Evolutionary conservation across 495 filamentous ascomycete species (phyloP).

Genomic region (Aspergillus coremiiformis): DNA sequence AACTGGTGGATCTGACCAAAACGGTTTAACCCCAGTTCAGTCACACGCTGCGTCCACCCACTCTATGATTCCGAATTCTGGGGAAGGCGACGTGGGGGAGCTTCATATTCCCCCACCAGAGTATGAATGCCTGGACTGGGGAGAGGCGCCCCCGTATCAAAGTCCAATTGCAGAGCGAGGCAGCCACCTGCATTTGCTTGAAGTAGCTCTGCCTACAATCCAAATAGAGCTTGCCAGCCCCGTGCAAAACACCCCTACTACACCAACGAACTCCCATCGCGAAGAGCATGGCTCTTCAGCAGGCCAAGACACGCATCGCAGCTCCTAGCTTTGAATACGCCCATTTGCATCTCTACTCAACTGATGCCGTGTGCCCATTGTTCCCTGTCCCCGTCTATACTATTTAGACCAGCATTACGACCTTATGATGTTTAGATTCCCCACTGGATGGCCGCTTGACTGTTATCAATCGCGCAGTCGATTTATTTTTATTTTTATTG

Average conservation of each 20-base stretch:
- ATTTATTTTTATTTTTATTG: background rate
- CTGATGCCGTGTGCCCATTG: background rate
- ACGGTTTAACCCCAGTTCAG: slow-evolving; percentile 20
- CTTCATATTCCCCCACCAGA: slow-evolving; percentile 36
- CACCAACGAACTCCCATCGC: slow-evolving; percentile 16
- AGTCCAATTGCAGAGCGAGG: slow-evolving; percentile 22
- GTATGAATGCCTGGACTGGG: slow-evolving; percentile 43
- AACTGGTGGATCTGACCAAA: slow-evolving; percentile 22
- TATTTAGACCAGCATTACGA: background rate
- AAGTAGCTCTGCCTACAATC: slow-evolving; percentile 31
- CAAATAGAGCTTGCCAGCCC: slow-evolving; percentile 36
- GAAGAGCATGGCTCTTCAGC: background rate
- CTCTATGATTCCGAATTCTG: slow-evolving; percentile 17
- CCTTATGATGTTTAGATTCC: background rate
- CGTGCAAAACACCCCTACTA: slow-evolving; percentile 23
- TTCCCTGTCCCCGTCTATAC: too few species aligned
- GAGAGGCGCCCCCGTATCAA: slow-evolving; percentile 41
- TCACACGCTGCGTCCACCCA: slow-evolving; percentile 20
- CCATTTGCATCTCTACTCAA: background rate
- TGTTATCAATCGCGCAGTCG: background rate
- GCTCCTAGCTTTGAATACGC: background rate
- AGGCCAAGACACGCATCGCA: background rate
- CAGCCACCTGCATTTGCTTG: slow-evolving; percentile 13
- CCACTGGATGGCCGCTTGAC: background rate
- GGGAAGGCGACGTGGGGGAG: slow-evolving; percentile 33